These are phyloP conservation scores for Schizonepeta tenuifolia DNA, from an alignment of 257 asterid genomes.

Conservation along the genomic window DNA sequence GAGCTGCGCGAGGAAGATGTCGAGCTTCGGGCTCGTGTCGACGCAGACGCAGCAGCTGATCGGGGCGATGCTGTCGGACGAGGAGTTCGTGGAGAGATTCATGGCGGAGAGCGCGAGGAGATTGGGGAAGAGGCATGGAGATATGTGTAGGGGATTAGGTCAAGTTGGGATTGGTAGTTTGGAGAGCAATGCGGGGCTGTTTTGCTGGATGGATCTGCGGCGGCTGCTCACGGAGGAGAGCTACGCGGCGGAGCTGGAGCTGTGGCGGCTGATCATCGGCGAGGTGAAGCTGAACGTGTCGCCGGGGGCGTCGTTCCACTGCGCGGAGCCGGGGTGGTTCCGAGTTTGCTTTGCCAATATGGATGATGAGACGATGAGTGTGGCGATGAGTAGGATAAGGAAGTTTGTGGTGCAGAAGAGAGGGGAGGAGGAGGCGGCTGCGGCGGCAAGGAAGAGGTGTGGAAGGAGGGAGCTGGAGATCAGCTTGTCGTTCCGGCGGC, in stretches of 20 bases:
- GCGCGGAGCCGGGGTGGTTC: conserved; percentile 86
- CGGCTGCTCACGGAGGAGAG: conserved; percentile 51
- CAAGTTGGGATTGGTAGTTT: conserved; percentile 58
- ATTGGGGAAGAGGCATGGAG: conserved; percentile 47
- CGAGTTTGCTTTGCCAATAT: conserved; percentile 85
- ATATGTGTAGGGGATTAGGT: conserved; percentile 49
- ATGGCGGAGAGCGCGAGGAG: conserved; percentile 53
- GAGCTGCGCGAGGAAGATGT: conserved; percentile 73
- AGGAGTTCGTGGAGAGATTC: conserved; percentile 54
- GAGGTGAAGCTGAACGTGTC: conserved; percentile 87
- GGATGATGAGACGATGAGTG: conserved; percentile 64
- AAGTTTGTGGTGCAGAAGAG: conserved; percentile 49
- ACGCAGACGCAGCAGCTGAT: conserved; percentile 81
- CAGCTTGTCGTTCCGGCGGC: conserved; percentile 65
- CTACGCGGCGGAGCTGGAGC: conserved; percentile 60
- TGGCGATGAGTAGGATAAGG: conserved; percentile 58
- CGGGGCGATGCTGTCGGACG: conserved; percentile 73
- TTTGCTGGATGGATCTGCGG: conserved; percentile 74
- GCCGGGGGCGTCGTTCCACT: conserved; percentile 78
- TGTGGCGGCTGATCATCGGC: conserved; percentile 62
- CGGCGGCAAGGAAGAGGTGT: conserved; percentile 40
- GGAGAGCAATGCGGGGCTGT: conserved; percentile 65
- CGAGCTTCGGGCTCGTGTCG: conserved; percentile 83
- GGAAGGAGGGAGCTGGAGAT: conserved; percentile 60
- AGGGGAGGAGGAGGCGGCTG: conserved; percentile 45